phyloP scores from a whole-genome alignment of 306 rosid genomes.

The Rosa lucieae region DNA sequence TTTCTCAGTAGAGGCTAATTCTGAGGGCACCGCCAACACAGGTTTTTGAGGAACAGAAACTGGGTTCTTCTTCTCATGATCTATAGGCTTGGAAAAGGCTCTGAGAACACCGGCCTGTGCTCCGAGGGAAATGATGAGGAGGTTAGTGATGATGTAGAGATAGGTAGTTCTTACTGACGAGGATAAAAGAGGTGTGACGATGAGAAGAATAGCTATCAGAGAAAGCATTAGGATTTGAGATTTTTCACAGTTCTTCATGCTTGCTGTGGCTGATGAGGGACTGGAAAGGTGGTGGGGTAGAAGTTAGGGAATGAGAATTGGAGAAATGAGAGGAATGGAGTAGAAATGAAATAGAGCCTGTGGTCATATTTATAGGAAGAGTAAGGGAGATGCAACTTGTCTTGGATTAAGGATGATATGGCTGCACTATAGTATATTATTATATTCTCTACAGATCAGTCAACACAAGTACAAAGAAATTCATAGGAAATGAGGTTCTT shows the following conservation, averaged over 20 bases:
- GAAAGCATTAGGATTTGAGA: conserved; percentile 54
- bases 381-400: not conserved
- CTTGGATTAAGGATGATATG: not conserved
- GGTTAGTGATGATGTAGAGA: conserved; percentile 61
- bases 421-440: conserved; percentile 5
- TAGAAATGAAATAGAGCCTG: conserved; percentile 23
- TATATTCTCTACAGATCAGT: not conserved
- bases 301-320: conserved; percentile 1
- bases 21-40: conserved; percentile 9
- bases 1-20: conserved; percentile 18
- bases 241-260: conserved; percentile 48
- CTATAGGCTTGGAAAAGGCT: conserved; percentile 41
- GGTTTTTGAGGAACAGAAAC: conserved; percentile 23
- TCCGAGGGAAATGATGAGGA: conserved; percentile 66
- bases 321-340: conserved; percentile 18
- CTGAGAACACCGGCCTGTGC: conserved; percentile 78
- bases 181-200: conserved; percentile 59
- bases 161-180: conserved; percentile 55
- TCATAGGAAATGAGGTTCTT: not conserved
- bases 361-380: conserved; percentile 40
- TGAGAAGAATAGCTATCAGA: conserved; percentile 53
- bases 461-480: conserved; percentile 14
- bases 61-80: conserved; percentile 36
- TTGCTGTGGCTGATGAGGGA: conserved; percentile 9
- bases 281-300: conserved; percentile 10